A percentile compares a stretch with the other conserved stretches of the same genome.
These are phyloP conservation scores for Thecamonas trahens DNA, from an alignment of 78 protist species.

Conservation along the genomic window DNA sequence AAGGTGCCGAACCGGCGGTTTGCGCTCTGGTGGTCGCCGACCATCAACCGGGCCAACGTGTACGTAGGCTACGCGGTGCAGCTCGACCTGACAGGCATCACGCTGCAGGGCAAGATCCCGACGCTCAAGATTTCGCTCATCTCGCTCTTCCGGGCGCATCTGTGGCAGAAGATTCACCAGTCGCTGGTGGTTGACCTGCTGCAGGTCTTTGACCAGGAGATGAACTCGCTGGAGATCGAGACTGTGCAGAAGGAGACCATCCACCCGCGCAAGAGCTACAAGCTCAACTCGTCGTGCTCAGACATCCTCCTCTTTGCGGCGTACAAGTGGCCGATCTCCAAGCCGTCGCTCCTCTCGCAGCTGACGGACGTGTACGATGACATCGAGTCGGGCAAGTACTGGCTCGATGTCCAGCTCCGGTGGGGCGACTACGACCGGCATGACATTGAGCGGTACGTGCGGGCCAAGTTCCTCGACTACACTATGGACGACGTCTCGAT, in stretches of 20 bases:
- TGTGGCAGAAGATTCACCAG: constrained; percentile 99
- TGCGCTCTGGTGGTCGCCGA: constrained; percentile 99
- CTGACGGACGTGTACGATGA: constrained; percentile 81
- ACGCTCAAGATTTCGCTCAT: constrained; percentile 97
- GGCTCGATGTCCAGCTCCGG: constrained; percentile 99
- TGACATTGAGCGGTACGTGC: constrained; percentile 83
- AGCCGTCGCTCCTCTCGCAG: constrained; percentile 93
- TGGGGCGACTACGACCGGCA: constrained; percentile 91
- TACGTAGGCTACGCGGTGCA: constrained; percentile 99
- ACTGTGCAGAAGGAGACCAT: constrained; percentile 98
- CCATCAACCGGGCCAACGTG: constrained; percentile 99
- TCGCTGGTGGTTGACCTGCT: constrained; percentile 85
- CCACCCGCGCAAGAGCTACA: constrained; percentile 99
- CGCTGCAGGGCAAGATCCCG: constrained; percentile 99
- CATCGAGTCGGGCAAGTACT: constrained; percentile 81
- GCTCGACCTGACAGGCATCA: constrained; percentile 99
- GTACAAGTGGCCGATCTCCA: constrained; percentile 96
- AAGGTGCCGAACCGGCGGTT: constrained; percentile 99
- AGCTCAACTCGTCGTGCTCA: constrained; percentile 97
- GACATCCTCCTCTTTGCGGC: constrained; percentile 95
- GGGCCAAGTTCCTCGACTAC: constrained; percentile 98
- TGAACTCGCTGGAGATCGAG: constrained; percentile 94
- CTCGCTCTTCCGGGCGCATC: constrained; percentile 98
- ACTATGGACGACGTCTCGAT: constrained; percentile 91
- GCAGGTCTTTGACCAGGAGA: constrained; percentile 95